Conservation (phyloP, 768 basidiomycete genomes). For the Podaxis carcinomalis region DNA sequence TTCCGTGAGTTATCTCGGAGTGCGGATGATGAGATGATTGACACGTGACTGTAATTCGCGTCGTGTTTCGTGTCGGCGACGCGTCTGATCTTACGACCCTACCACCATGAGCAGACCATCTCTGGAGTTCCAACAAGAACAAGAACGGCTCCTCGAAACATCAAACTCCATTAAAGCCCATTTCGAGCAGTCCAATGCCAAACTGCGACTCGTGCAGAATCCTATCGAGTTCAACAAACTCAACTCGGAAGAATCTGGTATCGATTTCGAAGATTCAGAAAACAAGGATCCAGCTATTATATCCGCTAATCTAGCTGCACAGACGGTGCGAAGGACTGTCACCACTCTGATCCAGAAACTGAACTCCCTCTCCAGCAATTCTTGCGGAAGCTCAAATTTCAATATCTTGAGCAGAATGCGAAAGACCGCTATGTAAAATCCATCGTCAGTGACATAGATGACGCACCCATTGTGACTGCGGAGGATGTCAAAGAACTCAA, state of each 20-base stretch:
- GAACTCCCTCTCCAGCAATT: slow-evolving; percentile 44
- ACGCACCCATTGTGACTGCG: slow-evolving; percentile 74
- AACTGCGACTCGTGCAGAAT: slow-evolving; percentile 34
- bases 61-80: not conserved
- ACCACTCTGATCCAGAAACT: not conserved
- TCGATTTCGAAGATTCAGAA: slow-evolving; percentile 30
- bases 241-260: slow-evolving; percentile 29
- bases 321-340: slow-evolving; percentile 42
- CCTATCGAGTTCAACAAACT: slow-evolving; percentile 32
- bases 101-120: slow-evolving; percentile 6
- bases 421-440: slow-evolving; percentile 86
- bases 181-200: slow-evolving; percentile 26
- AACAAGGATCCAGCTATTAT: slow-evolving; percentile 53
- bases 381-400: slow-evolving; percentile 80
- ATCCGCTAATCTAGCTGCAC: slow-evolving; percentile 53
- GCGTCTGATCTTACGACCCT: not conserved
- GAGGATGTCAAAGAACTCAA: slow-evolving; percentile 73
- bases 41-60: not conserved
- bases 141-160: slow-evolving; percentile 28
- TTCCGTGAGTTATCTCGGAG: not conserved
- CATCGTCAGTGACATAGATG: slow-evolving; percentile 81
- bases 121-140: slow-evolving; percentile 19
- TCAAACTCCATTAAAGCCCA: slow-evolving; percentile 28
- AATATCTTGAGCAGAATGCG: slow-evolving; percentile 86
- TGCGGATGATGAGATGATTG: not conserved